Evolutionary conservation across 2,329 filamentous ascomycete genomes (phyloP).

Genomic region (Paecilomyces dactylethromorphus): DNA sequence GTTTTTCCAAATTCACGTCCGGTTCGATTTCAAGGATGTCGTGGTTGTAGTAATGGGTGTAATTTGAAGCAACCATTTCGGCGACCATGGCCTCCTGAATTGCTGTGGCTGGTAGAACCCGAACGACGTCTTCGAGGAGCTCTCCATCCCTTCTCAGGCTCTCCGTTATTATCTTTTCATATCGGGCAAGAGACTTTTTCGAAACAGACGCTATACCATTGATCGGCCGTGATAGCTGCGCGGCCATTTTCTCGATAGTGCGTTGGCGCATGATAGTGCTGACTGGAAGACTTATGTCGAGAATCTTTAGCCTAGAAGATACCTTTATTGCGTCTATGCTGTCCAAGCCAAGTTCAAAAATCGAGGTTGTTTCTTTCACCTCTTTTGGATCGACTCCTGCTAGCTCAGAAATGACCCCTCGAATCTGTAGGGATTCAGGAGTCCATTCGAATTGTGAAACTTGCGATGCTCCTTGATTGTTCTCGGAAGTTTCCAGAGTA

Average conservation of each 20-base stretch:
- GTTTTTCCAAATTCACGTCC: conserved; percentile 47
- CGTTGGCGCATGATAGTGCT: conserved; percentile 69
- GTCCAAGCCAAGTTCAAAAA: conserved; percentile 80
- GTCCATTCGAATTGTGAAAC: conserved; percentile 52
- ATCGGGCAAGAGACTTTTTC: conserved; percentile 8
- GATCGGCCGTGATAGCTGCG: conserved; percentile 11
- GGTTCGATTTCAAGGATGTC: conserved; percentile 61
- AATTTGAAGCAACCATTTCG: conserved; percentile 71
- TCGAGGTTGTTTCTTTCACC: conserved; percentile 54
- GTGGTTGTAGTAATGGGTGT: conserved; percentile 76
- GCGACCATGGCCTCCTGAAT: conserved; percentile 82
- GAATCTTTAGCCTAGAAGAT: conserved; percentile 61
- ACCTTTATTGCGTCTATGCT: conserved; percentile 89
- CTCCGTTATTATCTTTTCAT: conserved; percentile 26
- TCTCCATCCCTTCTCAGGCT: conserved; percentile 31
- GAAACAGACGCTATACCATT: conserved; percentile 16
- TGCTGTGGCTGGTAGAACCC: conserved; percentile 67
- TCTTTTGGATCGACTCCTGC: conserved; percentile 46
- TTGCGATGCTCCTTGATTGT: not conserved
- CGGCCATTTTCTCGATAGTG: conserved; percentile 58
- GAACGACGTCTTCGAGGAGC: conserved; percentile 43
- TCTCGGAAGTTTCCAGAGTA: not conserved
- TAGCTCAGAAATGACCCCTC: conserved; percentile 57
- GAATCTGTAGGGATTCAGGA: conserved; percentile 45
- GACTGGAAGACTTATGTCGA: conserved; percentile 57